Conservation (phyloP, 2,329 filamentous ascomycete species). For the Magnaporthiopsis incrustans region DNA sequence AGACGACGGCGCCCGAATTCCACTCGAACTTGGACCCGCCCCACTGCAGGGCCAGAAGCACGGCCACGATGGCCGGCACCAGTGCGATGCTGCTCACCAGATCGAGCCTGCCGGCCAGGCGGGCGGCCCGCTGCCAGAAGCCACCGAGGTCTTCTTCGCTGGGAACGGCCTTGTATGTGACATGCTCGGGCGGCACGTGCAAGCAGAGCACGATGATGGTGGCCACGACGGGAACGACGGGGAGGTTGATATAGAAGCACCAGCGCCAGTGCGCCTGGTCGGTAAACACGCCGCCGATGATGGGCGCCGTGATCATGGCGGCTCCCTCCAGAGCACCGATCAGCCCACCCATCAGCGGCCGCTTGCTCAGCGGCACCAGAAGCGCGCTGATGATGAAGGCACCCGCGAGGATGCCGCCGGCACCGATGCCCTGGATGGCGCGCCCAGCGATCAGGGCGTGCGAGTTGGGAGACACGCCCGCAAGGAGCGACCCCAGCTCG, state of each 20-base stretch:
- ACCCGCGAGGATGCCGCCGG: conserved; percentile 42
- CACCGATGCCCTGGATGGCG: conserved; percentile 43
- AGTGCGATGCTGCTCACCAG: conserved; percentile 10
- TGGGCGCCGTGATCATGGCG: conserved; percentile 23
- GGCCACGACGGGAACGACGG: conserved; percentile 23
- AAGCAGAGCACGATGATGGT: conserved; percentile 15
- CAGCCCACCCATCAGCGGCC: conserved; percentile 15
- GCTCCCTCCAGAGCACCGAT: conserved; percentile 12
- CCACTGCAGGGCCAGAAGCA: conserved; percentile 42
- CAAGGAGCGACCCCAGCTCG: conserved; percentile 26
- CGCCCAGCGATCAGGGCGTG: conserved; percentile 43
- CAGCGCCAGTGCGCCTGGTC: conserved; percentile 26
- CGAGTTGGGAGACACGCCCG: conserved; percentile 35
- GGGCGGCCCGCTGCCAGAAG: conserved; percentile 25
- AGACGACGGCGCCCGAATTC: conserved; percentile 28
- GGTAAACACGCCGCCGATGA: conserved; percentile 28
- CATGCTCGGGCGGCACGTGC: conserved; percentile 5
- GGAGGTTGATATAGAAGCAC: conserved; percentile 30
- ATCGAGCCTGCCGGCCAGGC: conserved; percentile 31
- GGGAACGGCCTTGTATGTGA: conserved; percentile 1
- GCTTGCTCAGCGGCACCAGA: conserved; percentile 15
- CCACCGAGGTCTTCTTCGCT: conserved; percentile 13
- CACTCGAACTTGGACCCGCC: conserved; percentile 32
- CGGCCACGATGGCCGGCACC: conserved; percentile 28
- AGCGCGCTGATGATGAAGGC: conserved; percentile 32